Conservation (phyloP, 805 yeast genomes). For the Sugiyamaella boreocaroliniensis region DNA sequence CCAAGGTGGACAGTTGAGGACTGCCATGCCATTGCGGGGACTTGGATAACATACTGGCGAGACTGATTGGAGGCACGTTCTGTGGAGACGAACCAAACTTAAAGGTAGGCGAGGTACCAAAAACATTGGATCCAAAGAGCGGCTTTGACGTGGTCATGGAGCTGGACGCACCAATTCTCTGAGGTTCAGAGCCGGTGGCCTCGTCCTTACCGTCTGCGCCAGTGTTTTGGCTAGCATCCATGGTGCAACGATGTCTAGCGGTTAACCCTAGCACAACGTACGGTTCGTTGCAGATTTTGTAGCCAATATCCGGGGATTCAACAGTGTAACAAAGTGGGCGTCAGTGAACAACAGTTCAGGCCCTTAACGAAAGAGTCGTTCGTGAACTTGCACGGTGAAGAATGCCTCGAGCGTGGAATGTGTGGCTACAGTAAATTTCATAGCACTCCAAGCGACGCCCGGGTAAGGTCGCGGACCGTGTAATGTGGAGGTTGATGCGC, state of each 20-base stretch:
- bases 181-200: background rate
- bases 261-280: too few relatives aligned
- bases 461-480: background rate
- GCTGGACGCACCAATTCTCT: background rate
- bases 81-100: background rate
- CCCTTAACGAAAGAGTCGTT: too few relatives aligned
- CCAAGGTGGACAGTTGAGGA: too few relatives aligned
- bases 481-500: background rate
- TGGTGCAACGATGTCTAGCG: background rate
- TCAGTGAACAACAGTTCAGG: too few relatives aligned
- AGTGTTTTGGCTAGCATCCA: background rate
- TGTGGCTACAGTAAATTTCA: background rate
- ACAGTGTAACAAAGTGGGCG: too few relatives aligned
- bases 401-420: background rate
- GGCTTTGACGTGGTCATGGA: background rate
- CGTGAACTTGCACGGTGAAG: background rate
- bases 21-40: background rate
- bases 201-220: background rate
- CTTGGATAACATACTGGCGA: background rate
- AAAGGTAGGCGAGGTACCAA: background rate
- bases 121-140: background rate
- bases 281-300: too few relatives aligned
- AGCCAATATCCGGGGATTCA: too few relatives aligned
- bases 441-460: background rate
- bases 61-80: background rate